These are phyloP conservation scores for Lepidopterella palustris DNA, from an alignment of 495 filamentous ascomycete genomes.

Conservation along the genomic window DNA sequence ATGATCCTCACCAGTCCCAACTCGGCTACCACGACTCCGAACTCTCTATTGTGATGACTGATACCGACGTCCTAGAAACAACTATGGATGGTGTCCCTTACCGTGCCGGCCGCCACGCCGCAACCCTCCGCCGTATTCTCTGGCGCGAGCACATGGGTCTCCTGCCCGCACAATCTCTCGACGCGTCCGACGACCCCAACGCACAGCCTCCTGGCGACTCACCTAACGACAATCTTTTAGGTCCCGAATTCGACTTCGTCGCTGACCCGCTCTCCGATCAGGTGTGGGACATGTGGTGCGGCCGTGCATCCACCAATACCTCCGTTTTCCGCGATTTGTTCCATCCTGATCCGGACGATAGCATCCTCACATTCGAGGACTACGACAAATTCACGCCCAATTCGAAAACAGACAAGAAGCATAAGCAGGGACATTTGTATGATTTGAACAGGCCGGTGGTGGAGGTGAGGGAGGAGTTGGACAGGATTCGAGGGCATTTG, in stretches of 20 bases:
- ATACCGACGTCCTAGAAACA: conserved; percentile 63
- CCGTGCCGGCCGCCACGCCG: conserved; percentile 66
- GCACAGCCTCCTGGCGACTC: conserved; percentile 71
- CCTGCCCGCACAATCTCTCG: conserved; percentile 63
- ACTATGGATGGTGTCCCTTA: conserved; percentile 74
- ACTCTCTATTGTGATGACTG: conserved; percentile 87
- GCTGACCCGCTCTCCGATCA: conserved; percentile 72
- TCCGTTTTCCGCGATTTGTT: conserved; percentile 81
- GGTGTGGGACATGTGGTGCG: conserved; percentile 81
- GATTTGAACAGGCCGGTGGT: conserved; percentile 62
- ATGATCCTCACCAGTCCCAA: conserved; percentile 51
- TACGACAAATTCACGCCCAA: conserved; percentile 60
- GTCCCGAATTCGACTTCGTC: conserved; percentile 67
- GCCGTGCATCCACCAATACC: conserved; percentile 70
- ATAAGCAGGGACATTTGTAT: conserved; percentile 79
- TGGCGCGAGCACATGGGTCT: conserved; percentile 93
- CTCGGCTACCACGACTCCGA: conserved; percentile 86
- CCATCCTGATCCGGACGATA: conserved; percentile 86
- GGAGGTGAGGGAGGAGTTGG: conserved; percentile 67
- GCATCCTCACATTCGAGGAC: conserved; percentile 67
- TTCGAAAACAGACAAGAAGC: conserved; percentile 44
- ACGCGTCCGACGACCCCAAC: conserved; percentile 67
- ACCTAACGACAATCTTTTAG: conserved; percentile 58
- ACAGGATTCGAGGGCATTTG: conserved; percentile 77
- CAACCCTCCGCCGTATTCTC: conserved; percentile 73